Evolutionary conservation across 805 yeast genomes (phyloP), one percentile per base, ranked within the genome.

Genomic region (Saturnispora zaruensis): DNA sequence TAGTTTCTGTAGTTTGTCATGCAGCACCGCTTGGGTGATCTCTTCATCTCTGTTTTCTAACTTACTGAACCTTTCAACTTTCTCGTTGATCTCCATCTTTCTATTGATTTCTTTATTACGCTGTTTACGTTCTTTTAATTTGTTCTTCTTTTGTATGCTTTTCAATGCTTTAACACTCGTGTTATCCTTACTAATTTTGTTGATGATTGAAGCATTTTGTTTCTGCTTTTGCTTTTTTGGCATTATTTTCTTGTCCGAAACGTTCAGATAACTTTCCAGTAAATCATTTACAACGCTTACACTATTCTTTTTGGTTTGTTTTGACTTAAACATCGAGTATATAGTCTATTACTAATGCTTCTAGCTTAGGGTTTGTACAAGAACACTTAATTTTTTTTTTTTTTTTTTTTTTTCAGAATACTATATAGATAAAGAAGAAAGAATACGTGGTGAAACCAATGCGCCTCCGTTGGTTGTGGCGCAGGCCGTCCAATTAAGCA

Each of bases 1-100:
- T 4, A 72, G 61, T 52, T 76, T 25, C 4, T 33, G 14, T 6
- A 48, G 7, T 75, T 44, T 58, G 21, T 45, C 41, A 24, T 36
- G 21, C 28, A 45, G 36, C 4, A 45, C 32, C 7, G 18, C 16
- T n/a, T 20, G 36, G 20, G 37, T 41, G 25, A 65, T 71, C 51
- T 70, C 57, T 45, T 62, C 32, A 41, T 58, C 60, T n/a, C 58
- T 55, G n/a, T 48, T 51, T 30, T 57, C 55, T 21, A 64, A 41
- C 40, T 50, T 59, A 6, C 62, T 55, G 4, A 59, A 46, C 45
- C 55, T 60, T 37, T 53, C 50, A n/a, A 62, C 54, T 34, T 55
- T 57, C 2, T 47, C 21, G 7, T 53, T 49, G 0, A 58, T 36
- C 7, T 49, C 40, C 30, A 49, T 46, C 34, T 46, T 28, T 37